These are phyloP conservation scores for Paramecium pentaurelia DNA, from an alignment of 73 alveolate species.

Conservation along the genomic window DNA sequence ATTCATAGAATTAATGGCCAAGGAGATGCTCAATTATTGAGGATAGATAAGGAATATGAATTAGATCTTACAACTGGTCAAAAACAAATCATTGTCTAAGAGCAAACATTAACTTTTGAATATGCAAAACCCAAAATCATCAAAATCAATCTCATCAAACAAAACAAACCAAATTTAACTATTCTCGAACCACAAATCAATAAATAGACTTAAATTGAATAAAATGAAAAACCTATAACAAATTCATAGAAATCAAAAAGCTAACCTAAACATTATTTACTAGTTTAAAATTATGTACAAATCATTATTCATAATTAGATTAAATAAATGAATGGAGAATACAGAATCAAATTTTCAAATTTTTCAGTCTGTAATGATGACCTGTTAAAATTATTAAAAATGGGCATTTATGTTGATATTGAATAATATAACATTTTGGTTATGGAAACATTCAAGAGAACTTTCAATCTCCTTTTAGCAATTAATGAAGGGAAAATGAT, in stretches of 20 bases:
- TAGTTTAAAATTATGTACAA: neutral
- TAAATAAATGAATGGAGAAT: neutral
- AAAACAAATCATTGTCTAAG: neutral
- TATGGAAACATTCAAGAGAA: conserved; percentile 28
- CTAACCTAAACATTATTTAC: neutral
- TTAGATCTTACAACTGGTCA: neutral
- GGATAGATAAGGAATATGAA: conserved; percentile 6
- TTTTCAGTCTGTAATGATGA: neutral
- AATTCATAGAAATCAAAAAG: neutral
- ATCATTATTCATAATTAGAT: neutral
- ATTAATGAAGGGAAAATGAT: conserved; percentile 25
- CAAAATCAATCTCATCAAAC: neutral
- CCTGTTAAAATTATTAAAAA: neutral
- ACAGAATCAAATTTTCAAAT: neutral
- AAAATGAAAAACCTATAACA: neutral
- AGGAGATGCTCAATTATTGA: neutral
- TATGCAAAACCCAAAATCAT: neutral
- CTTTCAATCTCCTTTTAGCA: neutral
- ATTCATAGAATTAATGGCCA: neutral
- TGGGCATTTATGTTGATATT: conserved; percentile 7
- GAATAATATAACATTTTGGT: conserved; percentile 5
- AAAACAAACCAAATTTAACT: neutral
- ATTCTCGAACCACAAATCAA: neutral
- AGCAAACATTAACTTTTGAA: neutral
- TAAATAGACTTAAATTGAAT: neutral